A percentile compares a stretch with the other conserved stretches of the same genome.
Evolutionary conservation across 2,329 filamentous ascomycete genomes (phyloP).

Genomic region (Fusarium verticillioides): DNA sequence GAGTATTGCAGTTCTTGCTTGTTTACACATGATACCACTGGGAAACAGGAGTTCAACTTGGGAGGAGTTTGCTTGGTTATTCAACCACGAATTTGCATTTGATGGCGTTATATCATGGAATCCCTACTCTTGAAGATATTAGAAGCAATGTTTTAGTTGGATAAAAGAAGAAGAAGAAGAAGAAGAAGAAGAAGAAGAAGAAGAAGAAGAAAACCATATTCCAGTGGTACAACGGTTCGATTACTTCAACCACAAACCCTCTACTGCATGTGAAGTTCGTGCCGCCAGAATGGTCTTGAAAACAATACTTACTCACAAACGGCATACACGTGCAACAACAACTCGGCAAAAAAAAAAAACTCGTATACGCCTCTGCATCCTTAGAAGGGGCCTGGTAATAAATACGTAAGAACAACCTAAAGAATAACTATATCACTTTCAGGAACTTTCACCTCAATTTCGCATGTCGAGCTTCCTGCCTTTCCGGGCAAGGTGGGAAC

Average conservation of each 20-base stretch:
- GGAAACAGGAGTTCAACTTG: constrained; percentile 7
- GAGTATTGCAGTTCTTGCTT: neutral
- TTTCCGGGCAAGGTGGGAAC: constrained; percentile 20
- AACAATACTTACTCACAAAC: neutral
- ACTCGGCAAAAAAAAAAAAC: neutral
- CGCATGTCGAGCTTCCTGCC: constrained; percentile 22
- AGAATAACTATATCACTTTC: neutral
- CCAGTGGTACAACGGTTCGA: constrained; percentile 10
- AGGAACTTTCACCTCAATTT: constrained; percentile 12
- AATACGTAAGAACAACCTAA: neutral
- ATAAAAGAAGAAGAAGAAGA: too few species aligned
- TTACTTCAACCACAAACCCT: neutral
- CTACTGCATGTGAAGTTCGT: neutral
- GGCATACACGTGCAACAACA: neutral
- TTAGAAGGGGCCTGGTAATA: neutral
- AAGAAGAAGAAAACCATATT: neutral
- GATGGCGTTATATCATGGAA: constrained; percentile 2
- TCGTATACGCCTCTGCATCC: neutral
- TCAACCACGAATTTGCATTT: neutral
- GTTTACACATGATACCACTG: constrained; percentile 24
- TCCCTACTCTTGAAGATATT: constrained; percentile 25
- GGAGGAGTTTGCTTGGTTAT: neutral
- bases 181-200: neutral
- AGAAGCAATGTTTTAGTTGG: neutral
- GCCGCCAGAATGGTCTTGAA: neutral